phyloP scores from a whole-genome alignment of 176 grass and related monocot species.

The Eragrostis curvula region DNA sequence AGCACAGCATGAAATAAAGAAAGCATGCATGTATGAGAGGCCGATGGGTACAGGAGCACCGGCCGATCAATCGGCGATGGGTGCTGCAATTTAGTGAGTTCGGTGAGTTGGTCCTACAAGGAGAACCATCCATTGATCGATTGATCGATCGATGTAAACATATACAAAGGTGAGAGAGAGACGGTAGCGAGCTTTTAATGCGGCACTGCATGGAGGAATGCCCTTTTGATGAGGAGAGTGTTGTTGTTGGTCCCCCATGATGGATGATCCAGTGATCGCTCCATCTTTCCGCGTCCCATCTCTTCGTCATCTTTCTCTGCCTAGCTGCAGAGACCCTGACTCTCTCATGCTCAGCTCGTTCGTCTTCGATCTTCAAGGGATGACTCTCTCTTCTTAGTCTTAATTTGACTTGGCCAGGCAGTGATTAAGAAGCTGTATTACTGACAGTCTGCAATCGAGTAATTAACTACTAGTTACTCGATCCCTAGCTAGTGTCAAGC shows the following conservation, averaged over 20 bases:
- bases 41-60: not conserved
- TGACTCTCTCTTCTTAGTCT: not conserved
- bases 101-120: conserved; percentile 35
- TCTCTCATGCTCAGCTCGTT: not conserved
- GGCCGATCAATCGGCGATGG: not conserved
- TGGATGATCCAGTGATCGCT: not conserved
- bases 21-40: conserved; percentile 2
- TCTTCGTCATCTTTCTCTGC: not conserved
- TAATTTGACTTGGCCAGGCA: conserved; percentile 1
- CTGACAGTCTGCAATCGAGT: too few species aligned
- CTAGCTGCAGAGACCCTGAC: not conserved
- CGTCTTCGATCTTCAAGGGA: not conserved
- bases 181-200: conserved; percentile 19
- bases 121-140: not conserved
- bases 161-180: too few species aligned
- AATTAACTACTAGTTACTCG: too few species aligned
- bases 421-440: too few species aligned
- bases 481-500: too few species aligned
- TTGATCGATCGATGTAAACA: too few species aligned
- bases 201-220: conserved; percentile 39
- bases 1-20: conserved; percentile 26
- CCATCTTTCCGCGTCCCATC: not conserved
- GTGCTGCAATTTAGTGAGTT: conserved; percentile 44
- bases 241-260: conserved; percentile 35
- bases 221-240: conserved; percentile 38